Evolutionary conservation across 148 eudicot species (phyloP).

Genomic region (Vaccinium darrowii): DNA sequence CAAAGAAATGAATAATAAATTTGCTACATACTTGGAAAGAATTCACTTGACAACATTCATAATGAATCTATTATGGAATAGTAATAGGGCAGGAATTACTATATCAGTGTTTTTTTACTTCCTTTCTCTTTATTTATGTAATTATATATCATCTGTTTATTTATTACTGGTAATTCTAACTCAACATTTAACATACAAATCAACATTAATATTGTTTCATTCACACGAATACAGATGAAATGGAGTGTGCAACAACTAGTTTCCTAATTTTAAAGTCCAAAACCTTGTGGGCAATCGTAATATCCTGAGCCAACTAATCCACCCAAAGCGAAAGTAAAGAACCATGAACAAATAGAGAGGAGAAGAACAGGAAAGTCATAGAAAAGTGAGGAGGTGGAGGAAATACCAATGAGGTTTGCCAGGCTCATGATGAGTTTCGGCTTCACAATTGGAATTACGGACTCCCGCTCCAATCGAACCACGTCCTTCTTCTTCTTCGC

Average conservation of each 20-base stretch:
- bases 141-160: no score
- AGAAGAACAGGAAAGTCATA: not conserved
- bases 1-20: not conserved
- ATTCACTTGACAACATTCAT: not conserved
- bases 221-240: no score
- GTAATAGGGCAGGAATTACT: no score
- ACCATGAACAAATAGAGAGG: not conserved
- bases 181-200: no score
- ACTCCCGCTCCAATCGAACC: slow-evolving; percentile 73
- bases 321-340: not conserved
- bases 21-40: not conserved
- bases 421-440: slow-evolving; percentile 62
- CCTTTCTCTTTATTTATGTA: no score
- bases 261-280: no score
- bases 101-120: no score
- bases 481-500: slow-evolving; percentile 41
- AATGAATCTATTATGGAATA: no score
- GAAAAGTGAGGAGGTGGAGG: not conserved
- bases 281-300: no score
- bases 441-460: slow-evolving; percentile 75
- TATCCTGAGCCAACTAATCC: no score
- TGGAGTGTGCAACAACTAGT: no score
- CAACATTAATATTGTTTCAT: no score
- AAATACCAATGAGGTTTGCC: slow-evolving; percentile 69
- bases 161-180: not conserved